Evolutionary conservation across 2,329 filamentous ascomycete species (phyloP).

Genomic region (Graphilbum ipis-grandicollis): DNA sequence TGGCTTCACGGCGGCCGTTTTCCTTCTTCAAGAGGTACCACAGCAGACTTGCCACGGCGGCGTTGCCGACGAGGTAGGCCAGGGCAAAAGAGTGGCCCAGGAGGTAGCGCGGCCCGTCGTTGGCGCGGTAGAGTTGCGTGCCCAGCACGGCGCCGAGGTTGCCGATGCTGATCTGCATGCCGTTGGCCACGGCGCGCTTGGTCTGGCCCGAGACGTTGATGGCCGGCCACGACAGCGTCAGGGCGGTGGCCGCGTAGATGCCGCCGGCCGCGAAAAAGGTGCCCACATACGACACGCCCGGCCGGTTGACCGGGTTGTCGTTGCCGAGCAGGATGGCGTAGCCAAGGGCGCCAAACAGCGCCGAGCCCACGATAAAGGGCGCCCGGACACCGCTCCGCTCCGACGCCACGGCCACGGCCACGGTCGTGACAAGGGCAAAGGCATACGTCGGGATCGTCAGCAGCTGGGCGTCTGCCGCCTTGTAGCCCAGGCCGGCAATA

Average conservation of each 20-base stretch:
- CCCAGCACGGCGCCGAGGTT: slow-evolving; percentile 52
- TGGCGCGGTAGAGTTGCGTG: slow-evolving; percentile 48
- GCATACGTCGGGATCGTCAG: slow-evolving; percentile 48
- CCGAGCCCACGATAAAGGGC: slow-evolving; percentile 42
- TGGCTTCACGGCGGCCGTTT: slow-evolving; percentile 33
- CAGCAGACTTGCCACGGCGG: slow-evolving; percentile 31
- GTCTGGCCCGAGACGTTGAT: slow-evolving; percentile 57
- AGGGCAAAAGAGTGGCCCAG: slow-evolving; percentile 51
- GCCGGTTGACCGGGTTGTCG: slow-evolving; percentile 23
- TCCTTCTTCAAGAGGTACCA: slow-evolving; percentile 37
- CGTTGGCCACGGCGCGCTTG: slow-evolving; percentile 50
- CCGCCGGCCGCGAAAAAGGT: slow-evolving; percentile 48
- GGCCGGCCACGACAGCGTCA: slow-evolving; percentile 51
- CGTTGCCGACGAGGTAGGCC: slow-evolving; percentile 43
- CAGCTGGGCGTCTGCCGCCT: slow-evolving; percentile 33
- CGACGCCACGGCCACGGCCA: slow-evolving; percentile 39
- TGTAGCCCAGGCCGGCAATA: slow-evolving; percentile 35
- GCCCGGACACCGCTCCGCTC: slow-evolving; percentile 40
- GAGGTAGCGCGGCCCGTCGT: slow-evolving; percentile 40
- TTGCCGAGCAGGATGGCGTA: slow-evolving; percentile 43
- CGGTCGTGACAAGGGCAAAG: slow-evolving; percentile 40
- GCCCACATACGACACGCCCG: slow-evolving; percentile 41
- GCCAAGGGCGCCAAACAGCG: slow-evolving; percentile 39
- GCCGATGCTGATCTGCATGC: slow-evolving; percentile 55
- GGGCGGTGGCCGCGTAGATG: slow-evolving; percentile 47